Percentiles rank a stretch among this genome's conserved stretches.
These are phyloP conservation scores for Podospora comata DNA, from an alignment of 495 filamentous ascomycete species.

Conservation along the genomic window DNA sequence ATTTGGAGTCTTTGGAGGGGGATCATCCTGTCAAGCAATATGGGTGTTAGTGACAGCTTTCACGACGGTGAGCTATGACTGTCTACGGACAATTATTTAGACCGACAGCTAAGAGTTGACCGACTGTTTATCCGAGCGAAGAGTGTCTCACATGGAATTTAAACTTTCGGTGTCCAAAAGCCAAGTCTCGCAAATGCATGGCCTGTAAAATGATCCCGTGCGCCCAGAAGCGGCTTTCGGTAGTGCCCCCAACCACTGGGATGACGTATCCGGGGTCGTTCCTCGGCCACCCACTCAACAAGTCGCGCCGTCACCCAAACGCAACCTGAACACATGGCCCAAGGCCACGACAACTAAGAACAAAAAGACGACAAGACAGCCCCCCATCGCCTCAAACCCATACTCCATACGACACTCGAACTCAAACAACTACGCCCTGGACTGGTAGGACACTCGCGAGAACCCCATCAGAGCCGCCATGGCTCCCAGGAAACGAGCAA, in stretches of 20 bases:
- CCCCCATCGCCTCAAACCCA: neutral
- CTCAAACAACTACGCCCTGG: neutral
- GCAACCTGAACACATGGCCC: constrained; percentile 9
- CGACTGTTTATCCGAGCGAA: neutral
- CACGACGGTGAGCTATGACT: neutral
- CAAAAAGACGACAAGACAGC: neutral
- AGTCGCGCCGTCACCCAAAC: constrained; percentile 15
- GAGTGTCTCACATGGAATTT: neutral
- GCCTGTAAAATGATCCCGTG: constrained; percentile 3
- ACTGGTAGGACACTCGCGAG: neutral
- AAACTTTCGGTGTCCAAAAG: neutral
- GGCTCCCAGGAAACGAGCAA: constrained; percentile 63
- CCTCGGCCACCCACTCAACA: constrained; percentile 10
- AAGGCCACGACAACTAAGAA: constrained; percentile 12
- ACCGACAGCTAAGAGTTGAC: neutral
- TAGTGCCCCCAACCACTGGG: constrained; percentile 5
- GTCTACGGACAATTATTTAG: neutral
- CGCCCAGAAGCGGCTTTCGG: constrained; percentile 3
- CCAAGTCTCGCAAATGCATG: neutral
- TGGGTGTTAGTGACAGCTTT: neutral
- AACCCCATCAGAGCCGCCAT: constrained; percentile 28
- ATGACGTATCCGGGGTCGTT: constrained; percentile 16
- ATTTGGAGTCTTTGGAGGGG: neutral
- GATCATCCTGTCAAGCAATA: neutral
- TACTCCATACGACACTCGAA: neutral